Evolutionary conservation across 768 basidiomycete species (phyloP).

Genomic region (Pleurotus platypus): DNA sequence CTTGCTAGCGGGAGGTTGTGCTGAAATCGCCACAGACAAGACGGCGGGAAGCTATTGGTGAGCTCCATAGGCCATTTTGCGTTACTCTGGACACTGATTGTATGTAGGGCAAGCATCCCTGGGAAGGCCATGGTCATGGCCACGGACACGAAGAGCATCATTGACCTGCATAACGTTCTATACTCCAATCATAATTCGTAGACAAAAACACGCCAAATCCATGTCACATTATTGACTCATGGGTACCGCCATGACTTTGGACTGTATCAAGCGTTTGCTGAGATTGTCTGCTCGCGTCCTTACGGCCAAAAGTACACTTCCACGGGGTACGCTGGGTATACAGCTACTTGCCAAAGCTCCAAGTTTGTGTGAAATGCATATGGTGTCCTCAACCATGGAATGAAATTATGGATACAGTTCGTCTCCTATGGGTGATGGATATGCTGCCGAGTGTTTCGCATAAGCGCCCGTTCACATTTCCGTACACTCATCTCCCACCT

Average conservation of each 20-base stretch:
- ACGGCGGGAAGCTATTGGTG: conserved; percentile 68
- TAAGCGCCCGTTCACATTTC: background rate
- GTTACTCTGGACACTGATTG: conserved; percentile 2
- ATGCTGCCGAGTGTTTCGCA: too few species aligned
- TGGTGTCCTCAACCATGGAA: too few species aligned
- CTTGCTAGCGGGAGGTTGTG: background rate
- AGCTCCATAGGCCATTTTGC: background rate
- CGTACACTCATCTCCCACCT: background rate
- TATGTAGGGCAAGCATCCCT: conserved; percentile 50
- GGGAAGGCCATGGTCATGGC: conserved; percentile 31
- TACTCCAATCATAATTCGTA: background rate
- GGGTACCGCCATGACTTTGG: too few species aligned
- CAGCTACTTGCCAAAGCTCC: too few species aligned
- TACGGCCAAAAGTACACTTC: too few species aligned
- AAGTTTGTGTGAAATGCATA: too few species aligned
- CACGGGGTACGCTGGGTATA: too few species aligned
- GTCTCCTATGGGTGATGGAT: too few species aligned
- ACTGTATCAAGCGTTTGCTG: too few species aligned
- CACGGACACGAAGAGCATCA: conserved; percentile 36
- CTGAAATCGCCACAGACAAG: conserved; percentile 47
- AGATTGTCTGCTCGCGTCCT: too few species aligned
- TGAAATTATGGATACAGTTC: too few species aligned
- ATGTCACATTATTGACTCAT: too few species aligned
- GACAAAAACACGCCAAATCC: background rate
- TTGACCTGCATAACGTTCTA: conserved; percentile 22